These are phyloP conservation scores for Yarrowia sp. DNA, from an alignment of 805 yeast species.

Conservation along the genomic window DNA sequence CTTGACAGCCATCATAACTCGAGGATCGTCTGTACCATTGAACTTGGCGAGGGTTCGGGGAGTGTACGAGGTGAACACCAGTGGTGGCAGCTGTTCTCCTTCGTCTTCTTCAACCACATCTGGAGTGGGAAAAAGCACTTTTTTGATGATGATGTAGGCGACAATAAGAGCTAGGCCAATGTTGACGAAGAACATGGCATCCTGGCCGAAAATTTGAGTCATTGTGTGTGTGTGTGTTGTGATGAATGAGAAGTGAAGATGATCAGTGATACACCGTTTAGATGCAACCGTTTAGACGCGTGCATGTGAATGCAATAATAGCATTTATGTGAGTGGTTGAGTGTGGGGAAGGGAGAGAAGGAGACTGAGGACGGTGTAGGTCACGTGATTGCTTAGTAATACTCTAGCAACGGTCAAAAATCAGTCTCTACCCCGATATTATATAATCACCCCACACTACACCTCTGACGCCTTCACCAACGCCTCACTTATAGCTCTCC, in stretches of 20 bases:
- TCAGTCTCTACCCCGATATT: too few species aligned
- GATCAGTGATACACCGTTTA: too few species aligned
- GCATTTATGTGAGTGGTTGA: background rate
- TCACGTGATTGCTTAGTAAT: too few species aligned
- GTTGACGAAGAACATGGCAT: constrained; percentile 18
- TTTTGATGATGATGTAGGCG: constrained; percentile 20
- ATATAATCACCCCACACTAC: too few species aligned
- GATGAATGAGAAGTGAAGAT: background rate
- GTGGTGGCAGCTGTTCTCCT: constrained; percentile 45
- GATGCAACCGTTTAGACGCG: too few species aligned
- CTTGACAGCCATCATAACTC: constrained; percentile 80
- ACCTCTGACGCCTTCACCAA: too few species aligned
- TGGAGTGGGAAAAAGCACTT: background rate
- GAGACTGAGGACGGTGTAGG: too few species aligned
- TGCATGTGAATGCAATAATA: constrained; percentile 17
- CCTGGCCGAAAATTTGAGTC: constrained; percentile 1
- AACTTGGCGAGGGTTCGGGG: constrained; percentile 69
- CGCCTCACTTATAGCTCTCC: too few species aligned
- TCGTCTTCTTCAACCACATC: constrained; percentile 45
- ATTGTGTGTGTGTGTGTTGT: background rate
- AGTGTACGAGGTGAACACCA: constrained; percentile 52
- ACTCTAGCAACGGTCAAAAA: too few species aligned
- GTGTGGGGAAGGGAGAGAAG: background rate
- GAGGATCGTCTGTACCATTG: constrained; percentile 78
- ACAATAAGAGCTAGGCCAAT: constrained; percentile 20